A percentile compares a stretch with the other conserved stretches of the same genome.
Evolutionary conservation across 1,139 yeast genomes (phyloP).

Genomic region (Hansenula sp.): DNA sequence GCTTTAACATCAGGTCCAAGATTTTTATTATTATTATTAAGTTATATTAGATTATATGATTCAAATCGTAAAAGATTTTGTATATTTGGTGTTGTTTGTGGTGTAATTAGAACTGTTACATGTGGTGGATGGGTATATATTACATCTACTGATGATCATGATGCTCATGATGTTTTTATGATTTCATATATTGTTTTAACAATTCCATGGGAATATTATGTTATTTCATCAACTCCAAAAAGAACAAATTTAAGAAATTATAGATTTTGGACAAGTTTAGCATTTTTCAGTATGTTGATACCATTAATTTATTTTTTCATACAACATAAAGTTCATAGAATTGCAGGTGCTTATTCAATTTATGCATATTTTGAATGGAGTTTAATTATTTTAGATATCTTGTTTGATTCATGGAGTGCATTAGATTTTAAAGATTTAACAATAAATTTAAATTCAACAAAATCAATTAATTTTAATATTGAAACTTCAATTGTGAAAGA

Average conservation of each 20-base stretch:
- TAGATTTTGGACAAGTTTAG: conserved; percentile 48
- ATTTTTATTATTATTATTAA: conserved; percentile 61
- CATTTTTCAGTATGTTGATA: conserved; percentile 66
- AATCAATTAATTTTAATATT: conserved; percentile 12
- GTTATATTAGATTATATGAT: conserved; percentile 20
- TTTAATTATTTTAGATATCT: conserved; percentile 74
- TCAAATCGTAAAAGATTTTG: conserved; percentile 19
- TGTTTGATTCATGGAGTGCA: conserved; percentile 77
- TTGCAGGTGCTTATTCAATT: conserved; percentile 91
- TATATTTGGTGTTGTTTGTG: conserved; percentile 45
- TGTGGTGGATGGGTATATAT: conserved; percentile 99
- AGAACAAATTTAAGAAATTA: conserved; percentile 43
- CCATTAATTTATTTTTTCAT: conserved; percentile 89
- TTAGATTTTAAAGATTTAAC: conserved; percentile 61
- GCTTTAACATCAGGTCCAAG: conserved; percentile 83
- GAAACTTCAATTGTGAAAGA: conserved; percentile 18
- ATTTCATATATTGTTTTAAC: conserved; percentile 82
- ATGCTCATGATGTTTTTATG: conserved; percentile 95
- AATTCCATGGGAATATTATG: conserved; percentile 81
- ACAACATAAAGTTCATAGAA: conserved; percentile 83
- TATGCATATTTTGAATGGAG: conserved; percentile 97
- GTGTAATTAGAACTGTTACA: conserved; percentile 78
- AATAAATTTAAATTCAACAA: conserved; percentile 26
- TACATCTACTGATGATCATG: conserved; percentile 95
- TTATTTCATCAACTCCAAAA: conserved; percentile 51